Evolutionary conservation across 345 rosid species (phyloP).

Genomic region (Tarenaya hassleriana): DNA sequence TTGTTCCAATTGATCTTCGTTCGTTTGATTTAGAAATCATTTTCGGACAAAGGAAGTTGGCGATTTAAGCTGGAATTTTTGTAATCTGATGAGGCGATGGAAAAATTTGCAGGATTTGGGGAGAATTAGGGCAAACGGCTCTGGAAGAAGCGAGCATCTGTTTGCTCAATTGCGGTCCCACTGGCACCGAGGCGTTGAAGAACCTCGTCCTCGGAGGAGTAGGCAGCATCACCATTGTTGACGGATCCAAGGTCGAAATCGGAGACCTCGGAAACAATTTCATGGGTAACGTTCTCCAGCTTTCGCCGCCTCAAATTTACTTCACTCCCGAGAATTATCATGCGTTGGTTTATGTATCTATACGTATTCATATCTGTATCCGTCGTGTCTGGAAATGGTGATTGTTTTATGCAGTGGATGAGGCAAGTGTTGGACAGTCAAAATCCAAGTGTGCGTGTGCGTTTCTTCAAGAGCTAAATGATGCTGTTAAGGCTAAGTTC

Average conservation of each 20-base stretch:
- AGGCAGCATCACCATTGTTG: slow-evolving; percentile 85
- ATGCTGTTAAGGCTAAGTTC: slow-evolving; percentile 96
- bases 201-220: slow-evolving; percentile 97
- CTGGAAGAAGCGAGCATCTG: slow-evolving; percentile 87
- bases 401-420: slow-evolving; percentile 57
- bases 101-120: slow-evolving; percentile 70
- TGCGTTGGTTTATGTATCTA: background rate
- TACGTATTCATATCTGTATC: background rate
- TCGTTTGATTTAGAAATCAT: background rate
- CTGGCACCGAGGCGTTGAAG: slow-evolving; percentile 92
- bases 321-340: background rate
- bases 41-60: background rate
- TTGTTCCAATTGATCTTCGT: background rate
- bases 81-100: background rate
- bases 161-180: slow-evolving; percentile 95
- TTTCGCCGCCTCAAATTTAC: background rate
- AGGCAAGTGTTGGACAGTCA: slow-evolving; percentile 62
- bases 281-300: slow-evolving; percentile 51
- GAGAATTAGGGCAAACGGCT: slow-evolving; percentile 87
- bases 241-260: slow-evolving; percentile 83
- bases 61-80: background rate
- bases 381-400: background rate
- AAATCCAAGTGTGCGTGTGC: slow-evolving; percentile 87
- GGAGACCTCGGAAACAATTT: slow-evolving; percentile 96
- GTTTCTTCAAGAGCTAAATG: slow-evolving; percentile 93